Base-by-base conservation (phyloP, 805 yeast species). In the Saccharomycopsis malanga region DNA sequence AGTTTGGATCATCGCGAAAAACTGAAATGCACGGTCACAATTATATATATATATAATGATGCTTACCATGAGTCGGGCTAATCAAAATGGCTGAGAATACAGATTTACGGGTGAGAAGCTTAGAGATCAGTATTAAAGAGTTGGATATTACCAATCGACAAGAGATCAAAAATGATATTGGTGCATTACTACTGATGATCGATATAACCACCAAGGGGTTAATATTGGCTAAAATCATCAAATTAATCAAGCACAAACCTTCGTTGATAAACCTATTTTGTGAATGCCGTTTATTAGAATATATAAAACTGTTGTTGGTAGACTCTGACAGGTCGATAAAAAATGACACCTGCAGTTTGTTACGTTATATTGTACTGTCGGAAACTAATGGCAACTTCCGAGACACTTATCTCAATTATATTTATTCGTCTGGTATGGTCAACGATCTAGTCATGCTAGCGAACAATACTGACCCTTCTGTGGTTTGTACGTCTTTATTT, bases 371-470 rank as follows among this genome's bases (percentile, higher is more conserved):
- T 27, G 12, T 27, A 27, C 12, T 27, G 12, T 7, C 10, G 4
- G 43, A 39, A 15, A 17, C 43, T 5, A 20, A 24, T 24, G 43
- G n/a, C 9, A 34, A 22, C 29, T 17, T n/a, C 15, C 43, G 43
- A 21, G n/a, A 25, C 34, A 25, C 30, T 9, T 39, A 39, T 21
- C 4, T 39, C 12, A 12, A 27, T 7, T 27, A 27, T 27, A 27
- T 27, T 27, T 27, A 9, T n/a, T n/a, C n/a, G n/a, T n/a, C n/a
- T n/a, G n/a, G n/a, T n/a, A n/a, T n/a, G n/a, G n/a, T n/a, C n/a
- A n/a, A n/a, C n/a, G n/a, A 12, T 27, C 30, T 12, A 27, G 30
- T 27, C 30, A 27, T 27, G 12, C 30, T 9, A 27, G 7, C 7
- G 30, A 27, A 27, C 30, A 27, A n/a, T n/a, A n/a, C n/a, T n/a